Evolutionary conservation across 208 protist species (phyloP), one percentile per base, ranked within the genome.

Genomic region (Novymonas esmeraldas): DNA sequence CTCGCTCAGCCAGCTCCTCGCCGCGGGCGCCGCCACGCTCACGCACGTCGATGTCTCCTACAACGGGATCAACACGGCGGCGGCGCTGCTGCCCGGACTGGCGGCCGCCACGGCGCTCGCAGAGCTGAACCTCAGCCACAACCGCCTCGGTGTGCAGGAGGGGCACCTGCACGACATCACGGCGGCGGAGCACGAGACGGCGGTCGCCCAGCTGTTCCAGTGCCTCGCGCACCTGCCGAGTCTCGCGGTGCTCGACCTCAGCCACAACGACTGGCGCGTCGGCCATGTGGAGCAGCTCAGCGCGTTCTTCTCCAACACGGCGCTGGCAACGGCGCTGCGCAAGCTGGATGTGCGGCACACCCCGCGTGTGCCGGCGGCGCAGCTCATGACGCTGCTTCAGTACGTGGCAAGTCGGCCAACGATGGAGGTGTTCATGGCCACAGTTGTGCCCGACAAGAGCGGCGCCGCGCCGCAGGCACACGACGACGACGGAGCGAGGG

Each of bases 61-160:
- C 75, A 95, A 95, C 70, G 50, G 60, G 33, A 90, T 95, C 64
- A 64, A 45, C 48, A 64, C 51, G 7, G 69, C 76, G 36, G 16
- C 54, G 50, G 52, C 44, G 22, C 63, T 95, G 14, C 22, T 80
- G 41, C 20, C 3, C 10, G 86, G 76, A 0, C 64, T 95, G n/a
- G 34, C 49, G 11, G 20, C 1, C 1, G 86, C 73, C 46, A 13
- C 18, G 29, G 29, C 67, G 7, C 73, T 95, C 14, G 28, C 44
- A 2, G 66, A 78, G 13, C 55, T 95, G 3, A 79, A 93, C 60
- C 24, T 93, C 14, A 85, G 84, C 6, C 85, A 96, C 71, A 96
- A 96, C 64, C 67, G 67, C 49, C 68, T 96, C 26, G 90, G 90
- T 28, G 75, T 76, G 42, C 79, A 90, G 64, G 63, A 81, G 33